Conservation (phyloP, 2,329 filamentous ascomycete species). For the Ascomycota sp. region DNA sequence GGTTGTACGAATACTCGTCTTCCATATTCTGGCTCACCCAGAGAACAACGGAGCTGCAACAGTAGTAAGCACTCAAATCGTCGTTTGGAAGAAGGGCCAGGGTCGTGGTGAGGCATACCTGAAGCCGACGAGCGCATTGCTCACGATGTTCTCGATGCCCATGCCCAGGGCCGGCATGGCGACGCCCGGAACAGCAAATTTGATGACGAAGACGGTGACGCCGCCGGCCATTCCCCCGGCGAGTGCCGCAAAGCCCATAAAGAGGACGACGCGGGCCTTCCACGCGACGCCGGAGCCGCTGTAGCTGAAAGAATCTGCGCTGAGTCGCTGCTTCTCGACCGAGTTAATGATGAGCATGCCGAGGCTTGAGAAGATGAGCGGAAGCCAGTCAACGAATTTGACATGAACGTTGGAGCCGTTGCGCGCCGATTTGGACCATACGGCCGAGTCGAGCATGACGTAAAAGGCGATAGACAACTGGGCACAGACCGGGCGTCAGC, state of each 20-base stretch:
- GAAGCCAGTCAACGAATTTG: conserved; percentile 47
- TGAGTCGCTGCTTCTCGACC: conserved; percentile 42
- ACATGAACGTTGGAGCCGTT: conserved; percentile 39
- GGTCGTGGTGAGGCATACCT: conserved; percentile 18
- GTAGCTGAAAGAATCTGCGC: conserved; percentile 40
- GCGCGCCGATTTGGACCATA: conserved; percentile 38
- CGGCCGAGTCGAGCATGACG: conserved; percentile 42
- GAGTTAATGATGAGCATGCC: conserved; percentile 53
- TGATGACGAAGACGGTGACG: conserved; percentile 44
- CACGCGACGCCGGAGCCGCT: conserved; percentile 40
- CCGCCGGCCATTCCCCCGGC: conserved; percentile 47
- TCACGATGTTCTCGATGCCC: conserved; percentile 43
- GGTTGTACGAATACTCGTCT: conserved; percentile 47
- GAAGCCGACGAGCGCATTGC: conserved; percentile 38
- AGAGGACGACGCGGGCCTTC: conserved; percentile 46
- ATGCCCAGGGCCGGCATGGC: conserved; percentile 37
- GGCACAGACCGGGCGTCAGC: not conserved
- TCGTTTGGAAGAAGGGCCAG: too few relatives aligned
- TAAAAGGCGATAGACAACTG: conserved; percentile 49
- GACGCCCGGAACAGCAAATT: conserved; percentile 35
- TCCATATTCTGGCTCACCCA: conserved; percentile 54
- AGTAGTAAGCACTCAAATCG: conserved; percentile 3
- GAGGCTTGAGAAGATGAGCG: conserved; percentile 41
- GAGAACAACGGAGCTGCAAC: conserved; percentile 33
- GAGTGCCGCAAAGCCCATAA: conserved; percentile 41